Conservation (phyloP, 768 basidiomycete species). For the Russula virescens region DNA sequence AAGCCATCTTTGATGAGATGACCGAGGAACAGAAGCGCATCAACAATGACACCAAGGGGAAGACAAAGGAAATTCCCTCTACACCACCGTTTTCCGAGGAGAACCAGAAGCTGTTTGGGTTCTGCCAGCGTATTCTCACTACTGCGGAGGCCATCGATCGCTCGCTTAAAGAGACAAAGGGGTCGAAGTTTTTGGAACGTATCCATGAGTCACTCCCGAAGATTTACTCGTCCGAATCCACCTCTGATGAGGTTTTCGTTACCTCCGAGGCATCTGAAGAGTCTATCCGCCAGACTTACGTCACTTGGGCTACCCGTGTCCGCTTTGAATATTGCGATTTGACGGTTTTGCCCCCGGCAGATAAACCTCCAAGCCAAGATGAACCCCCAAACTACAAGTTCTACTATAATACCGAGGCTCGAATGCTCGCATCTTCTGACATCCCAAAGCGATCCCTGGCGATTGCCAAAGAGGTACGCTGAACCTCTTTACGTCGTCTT, state of each 20-base stretch:
- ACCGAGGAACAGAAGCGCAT: slow-evolving; percentile 89
- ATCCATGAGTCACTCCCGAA: slow-evolving; percentile 72
- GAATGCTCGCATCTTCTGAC: slow-evolving; percentile 77
- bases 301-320: slow-evolving; percentile 76
- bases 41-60: slow-evolving; percentile 61
- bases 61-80: slow-evolving; percentile 49
- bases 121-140: slow-evolving; percentile 80
- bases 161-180: slow-evolving; percentile 84
- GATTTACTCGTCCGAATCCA: slow-evolving; percentile 48
- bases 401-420: slow-evolving; percentile 74
- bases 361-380: slow-evolving; percentile 40
- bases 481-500: not conserved
- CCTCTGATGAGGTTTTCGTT: slow-evolving; percentile 37
- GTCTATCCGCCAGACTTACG: slow-evolving; percentile 59
- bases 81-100: slow-evolving; percentile 52
- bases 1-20: slow-evolving; percentile 50
- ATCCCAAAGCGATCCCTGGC: slow-evolving; percentile 89
- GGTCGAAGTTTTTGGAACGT: slow-evolving; percentile 76
- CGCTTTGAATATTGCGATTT: slow-evolving; percentile 94
- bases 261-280: slow-evolving; percentile 57
- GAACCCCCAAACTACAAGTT: slow-evolving; percentile 72
- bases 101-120: slow-evolving; percentile 68
- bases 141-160: slow-evolving; percentile 84
- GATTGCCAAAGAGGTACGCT: slow-evolving; percentile 82
- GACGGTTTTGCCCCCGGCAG: slow-evolving; percentile 37